phyloP scores from a whole-genome alignment of 179 eudicot species.

The Heliamphora pulchella region DNA sequence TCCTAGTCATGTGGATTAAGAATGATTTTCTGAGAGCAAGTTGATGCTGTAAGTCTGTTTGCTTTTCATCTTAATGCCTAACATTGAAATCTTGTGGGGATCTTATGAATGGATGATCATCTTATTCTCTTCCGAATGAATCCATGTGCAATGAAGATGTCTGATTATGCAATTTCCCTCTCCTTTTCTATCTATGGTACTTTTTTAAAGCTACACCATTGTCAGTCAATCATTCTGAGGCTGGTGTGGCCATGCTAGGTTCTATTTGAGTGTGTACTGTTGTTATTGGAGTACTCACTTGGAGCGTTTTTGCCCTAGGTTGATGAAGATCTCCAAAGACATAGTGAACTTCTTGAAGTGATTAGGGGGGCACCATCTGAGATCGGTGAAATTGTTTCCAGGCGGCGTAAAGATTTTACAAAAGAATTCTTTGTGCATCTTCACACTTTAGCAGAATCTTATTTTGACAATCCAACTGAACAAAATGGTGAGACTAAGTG shows the following conservation, averaged over 20 bases:
- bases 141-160: neutral
- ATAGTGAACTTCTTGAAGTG: constrained; percentile 68
- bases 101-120: neutral
- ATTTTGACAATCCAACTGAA: constrained; percentile 59
- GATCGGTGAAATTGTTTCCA: constrained; percentile 58
- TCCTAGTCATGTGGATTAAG: neutral
- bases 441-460: constrained; percentile 69
- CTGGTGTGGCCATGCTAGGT: constrained; percentile 3
- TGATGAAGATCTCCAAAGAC: constrained; percentile 82
- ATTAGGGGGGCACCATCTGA: constrained; percentile 50
- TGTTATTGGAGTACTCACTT: constrained; percentile 9
- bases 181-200: neutral
- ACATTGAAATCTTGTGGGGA: neutral
- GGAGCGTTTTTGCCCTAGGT: constrained; percentile 34
- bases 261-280: neutral
- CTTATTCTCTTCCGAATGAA: neutral
- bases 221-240: constrained; percentile 1
- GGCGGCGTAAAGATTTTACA: constrained; percentile 92
- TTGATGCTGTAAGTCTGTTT: neutral
- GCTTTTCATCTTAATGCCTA: neutral
- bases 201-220: neutral
- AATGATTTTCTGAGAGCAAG: neutral
- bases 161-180: neutral
- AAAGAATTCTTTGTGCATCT: constrained; percentile 82
- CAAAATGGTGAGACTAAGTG: constrained; percentile 59